Percentiles rank a stretch among this genome's conserved stretches.
Conservation (phyloP, 2,329 filamentous ascomycete species). For the Didymellaceae sp. region DNA sequence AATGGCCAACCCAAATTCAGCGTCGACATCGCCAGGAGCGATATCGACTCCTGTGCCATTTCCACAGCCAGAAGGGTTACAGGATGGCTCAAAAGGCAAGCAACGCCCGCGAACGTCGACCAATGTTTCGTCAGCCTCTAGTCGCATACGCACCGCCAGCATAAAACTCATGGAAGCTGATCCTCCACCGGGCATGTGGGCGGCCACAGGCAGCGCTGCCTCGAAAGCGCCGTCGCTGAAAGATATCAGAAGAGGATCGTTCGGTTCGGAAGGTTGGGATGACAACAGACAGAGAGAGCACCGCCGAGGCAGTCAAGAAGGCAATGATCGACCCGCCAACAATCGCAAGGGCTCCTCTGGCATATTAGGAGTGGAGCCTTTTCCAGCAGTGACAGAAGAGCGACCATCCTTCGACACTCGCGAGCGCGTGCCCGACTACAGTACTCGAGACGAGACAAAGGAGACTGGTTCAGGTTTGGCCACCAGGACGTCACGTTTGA, state of each 20-base stretch:
- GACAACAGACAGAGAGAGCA: conserved; percentile 35
- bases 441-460: conserved; percentile 19
- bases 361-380: conserved; percentile 31
- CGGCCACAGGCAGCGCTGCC: conserved; percentile 51
- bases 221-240: conserved; percentile 52
- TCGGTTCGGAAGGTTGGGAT: conserved; percentile 44
- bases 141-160: conserved; percentile 44
- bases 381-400: conserved; percentile 42
- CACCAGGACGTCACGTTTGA: conserved; percentile 27
- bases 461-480: conserved; percentile 9
- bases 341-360: conserved; percentile 24
- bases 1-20: conserved; percentile 31
- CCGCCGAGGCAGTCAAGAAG: conserved; percentile 33
- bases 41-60: conserved; percentile 11
- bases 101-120: conserved; percentile 38
- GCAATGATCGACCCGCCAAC: conserved; percentile 20
- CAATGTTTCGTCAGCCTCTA: conserved; percentile 41
- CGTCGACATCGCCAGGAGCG: conserved; percentile 18
- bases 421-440: conserved; percentile 3
- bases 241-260: conserved; percentile 51
- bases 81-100: conserved; percentile 15
- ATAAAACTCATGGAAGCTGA: conserved; percentile 48
- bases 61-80: conserved; percentile 2
- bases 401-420: conserved; percentile 12
- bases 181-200: conserved; percentile 52